Base-by-base conservation (phyloP, 1,139 yeast genomes). In the Yamadazyma conglobata region DNA sequence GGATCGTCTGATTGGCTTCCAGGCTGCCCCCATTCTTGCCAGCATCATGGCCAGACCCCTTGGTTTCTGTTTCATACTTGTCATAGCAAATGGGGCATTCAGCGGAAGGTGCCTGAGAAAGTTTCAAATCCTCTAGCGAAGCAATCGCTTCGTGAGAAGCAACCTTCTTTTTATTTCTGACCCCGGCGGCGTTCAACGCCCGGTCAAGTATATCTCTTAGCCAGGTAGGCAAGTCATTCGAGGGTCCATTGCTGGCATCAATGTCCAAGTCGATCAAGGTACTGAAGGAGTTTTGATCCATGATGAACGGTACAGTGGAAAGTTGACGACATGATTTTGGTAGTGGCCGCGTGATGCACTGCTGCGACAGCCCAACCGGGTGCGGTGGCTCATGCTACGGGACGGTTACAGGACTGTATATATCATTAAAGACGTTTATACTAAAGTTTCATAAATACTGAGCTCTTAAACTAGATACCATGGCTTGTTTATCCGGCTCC, bases 401-500 rank as follows among this genome's bases (percentile, higher is more conserved):
- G 19, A 9, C n/a, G n/a, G n/a, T n/a, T n/a, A n/a, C n/a, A n/a
- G n/a, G n/a, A n/a, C n/a, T n/a, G n/a, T n/a, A n/a, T n/a, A n/a
- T n/a, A n/a, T n/a, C n/a, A n/a, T n/a, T n/a, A n/a, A n/a, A n/a
- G n/a, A n/a, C n/a, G n/a, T n/a, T n/a, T n/a, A n/a, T n/a, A n/a
- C n/a, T n/a, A n/a, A n/a, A n/a, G n/a, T n/a, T 13, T 31, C 46
- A 62, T 36, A 77, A 47, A 47, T 80, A 81, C 45, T 79, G 84
- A 9, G 70, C 58, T 44, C 81, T 60, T 34, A 81, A 62, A 34
- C 65, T 68, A 19, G 64, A 65, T n/a, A 81, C 80, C 77, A 79
- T 74, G 25, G 62, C 52, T 40, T 71, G 73, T 50, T 79, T 81
- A 28, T 78, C 81, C 2, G 65, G 68, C 2, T 86, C 86, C 27